Percentiles rank a stretch among this genome's conserved stretches.
Conservation (phyloP, 306 rosid genomes). For the Inga laurina region DNA sequence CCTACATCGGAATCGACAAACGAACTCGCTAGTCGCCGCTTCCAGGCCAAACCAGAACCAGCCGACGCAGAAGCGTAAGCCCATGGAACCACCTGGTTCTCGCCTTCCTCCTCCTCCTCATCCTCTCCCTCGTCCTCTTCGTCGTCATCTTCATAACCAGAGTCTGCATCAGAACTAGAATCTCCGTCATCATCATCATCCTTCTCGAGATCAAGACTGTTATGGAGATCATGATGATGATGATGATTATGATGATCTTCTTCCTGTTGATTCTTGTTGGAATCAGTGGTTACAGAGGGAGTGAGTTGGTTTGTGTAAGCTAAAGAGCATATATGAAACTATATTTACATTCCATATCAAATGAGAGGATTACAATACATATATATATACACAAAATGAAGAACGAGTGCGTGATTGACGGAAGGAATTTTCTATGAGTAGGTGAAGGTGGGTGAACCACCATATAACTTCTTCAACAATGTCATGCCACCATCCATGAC, state of each 20-base stretch:
- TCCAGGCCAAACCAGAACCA: background rate
- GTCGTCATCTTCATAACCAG: background rate
- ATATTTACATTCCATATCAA: too few species aligned
- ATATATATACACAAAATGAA: too few species aligned
- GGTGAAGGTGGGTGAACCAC: too few species aligned
- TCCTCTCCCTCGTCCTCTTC: background rate
- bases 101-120: conserved; percentile 30
- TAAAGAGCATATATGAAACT: too few species aligned
- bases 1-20: conserved; percentile 17
- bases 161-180: background rate
- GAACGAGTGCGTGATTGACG: too few species aligned
- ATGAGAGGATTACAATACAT: too few species aligned
- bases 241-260: background rate
- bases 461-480: too few species aligned
- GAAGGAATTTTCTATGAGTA: too few species aligned
- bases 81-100: conserved; percentile 75
- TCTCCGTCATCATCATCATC: background rate
- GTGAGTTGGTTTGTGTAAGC: conserved; percentile 28
- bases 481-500: too few species aligned
- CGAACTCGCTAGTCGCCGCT: background rate
- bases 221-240: background rate
- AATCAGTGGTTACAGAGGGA: conserved; percentile 42
- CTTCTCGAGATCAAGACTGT: background rate
- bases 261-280: background rate
- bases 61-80: conserved; percentile 30